These are phyloP conservation scores for Lichtheimia hyalospora DNA, from an alignment of 371 early-diverging fungal genomes.

Conservation along the genomic window DNA sequence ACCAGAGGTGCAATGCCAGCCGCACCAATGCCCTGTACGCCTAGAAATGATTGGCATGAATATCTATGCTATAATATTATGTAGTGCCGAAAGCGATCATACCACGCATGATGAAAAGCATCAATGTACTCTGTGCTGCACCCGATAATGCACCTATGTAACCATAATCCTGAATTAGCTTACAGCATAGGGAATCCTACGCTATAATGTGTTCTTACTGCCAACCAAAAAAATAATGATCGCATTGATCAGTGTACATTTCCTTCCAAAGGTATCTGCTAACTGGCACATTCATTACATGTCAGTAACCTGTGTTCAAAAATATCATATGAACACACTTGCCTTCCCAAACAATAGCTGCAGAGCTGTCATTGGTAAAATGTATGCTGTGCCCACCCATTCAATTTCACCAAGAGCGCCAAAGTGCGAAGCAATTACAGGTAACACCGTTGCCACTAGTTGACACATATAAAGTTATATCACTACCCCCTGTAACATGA, in stretches of 20 bases:
- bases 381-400: slow-evolving; percentile 59
- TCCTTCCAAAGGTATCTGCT: slow-evolving; percentile 12
- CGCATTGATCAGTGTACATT: slow-evolving; percentile 16
- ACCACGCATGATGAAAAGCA: slow-evolving; percentile 13
- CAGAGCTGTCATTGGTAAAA: slow-evolving; percentile 40
- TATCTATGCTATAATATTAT: neutral
- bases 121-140: neutral
- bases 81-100: neutral
- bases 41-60: slow-evolving; percentile 2
- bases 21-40: slow-evolving; percentile 51
- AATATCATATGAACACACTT: neutral
- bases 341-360: slow-evolving; percentile 43
- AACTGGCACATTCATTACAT: neutral
- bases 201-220: slow-evolving; percentile 10
- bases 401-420: slow-evolving; percentile 56
- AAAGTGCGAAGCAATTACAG: slow-evolving; percentile 37
- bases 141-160: slow-evolving; percentile 7
- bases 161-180: neutral
- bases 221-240: slow-evolving; percentile 60
- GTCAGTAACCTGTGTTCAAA: neutral
- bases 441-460: slow-evolving; percentile 32
- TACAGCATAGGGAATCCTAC: neutral
- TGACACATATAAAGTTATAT: too few species aligned
- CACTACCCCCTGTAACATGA: too few species aligned
- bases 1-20: slow-evolving; percentile 61